Base-by-base conservation (phyloP, 2,329 filamentous ascomycete species). In the Pseudonectria foliicola region DNA sequence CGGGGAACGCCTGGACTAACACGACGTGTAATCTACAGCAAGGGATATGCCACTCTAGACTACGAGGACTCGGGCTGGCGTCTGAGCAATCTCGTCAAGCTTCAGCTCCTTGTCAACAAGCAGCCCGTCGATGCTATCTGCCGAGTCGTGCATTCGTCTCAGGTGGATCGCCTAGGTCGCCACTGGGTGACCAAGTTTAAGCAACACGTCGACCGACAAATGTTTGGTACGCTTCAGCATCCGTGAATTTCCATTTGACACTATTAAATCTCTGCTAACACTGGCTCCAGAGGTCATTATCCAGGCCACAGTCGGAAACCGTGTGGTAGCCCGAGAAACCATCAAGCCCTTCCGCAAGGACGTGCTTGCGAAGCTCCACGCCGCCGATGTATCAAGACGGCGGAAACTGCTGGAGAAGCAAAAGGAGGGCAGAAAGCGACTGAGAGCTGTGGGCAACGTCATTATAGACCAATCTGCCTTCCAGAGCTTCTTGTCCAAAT, bases 291-390 rank as follows among this genome's bases (percentile, higher is more conserved):
- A 98, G 64, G 79, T 98, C 14, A 71, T 96, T 37, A 96, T 98
- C 44, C 92, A 98, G 62, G 90, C 92, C 3, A 82, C 85, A 0
- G 82, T 85, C 0, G 90, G 89, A 4, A 80, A 77, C 48, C 77
- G 82, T 33, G 81, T 98, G 33, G 76, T 98, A 4, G 92, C 92
- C 0, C 73, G 92, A 54, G 92, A 96, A 58, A 95, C 89, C 0
- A 81, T 98, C 57, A 96, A 96, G 67, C 87, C 92, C 0, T 98
- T 94, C 61, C 73, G 92, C 30, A 98, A 98, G 61, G 92, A 98
- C 51, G 92, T 98, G 3, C 64, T 95, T 37, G 82, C 83, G 7
- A 96, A 96, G 63, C 67, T 98, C 37, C 93, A 98, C 56, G 92
- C 92, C 1, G 85, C 83, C 42, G 92, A 98, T 63, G 76, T 94